These are phyloP conservation scores for Arxiozyma bovina DNA, from an alignment of 1,139 yeast species.

Conservation along the genomic window DNA sequence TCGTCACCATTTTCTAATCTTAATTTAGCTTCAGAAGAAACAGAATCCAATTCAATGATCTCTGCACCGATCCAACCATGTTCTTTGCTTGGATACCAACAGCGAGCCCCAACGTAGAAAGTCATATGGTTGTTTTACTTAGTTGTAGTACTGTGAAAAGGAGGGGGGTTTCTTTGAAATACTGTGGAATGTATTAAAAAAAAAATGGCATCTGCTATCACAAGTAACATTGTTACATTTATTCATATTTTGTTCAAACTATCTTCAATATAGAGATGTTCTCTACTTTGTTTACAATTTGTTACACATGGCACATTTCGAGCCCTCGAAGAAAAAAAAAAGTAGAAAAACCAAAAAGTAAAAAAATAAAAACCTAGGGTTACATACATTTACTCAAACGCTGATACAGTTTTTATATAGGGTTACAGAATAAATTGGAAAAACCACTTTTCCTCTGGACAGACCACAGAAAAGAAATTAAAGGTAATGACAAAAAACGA, in stretches of 20 bases:
- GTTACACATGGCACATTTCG: background rate
- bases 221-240: background rate
- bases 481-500: no score
- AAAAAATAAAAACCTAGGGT: background rate
- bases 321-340: background rate
- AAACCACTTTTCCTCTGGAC: no score
- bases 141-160: no score
- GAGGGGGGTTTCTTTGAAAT: background rate
- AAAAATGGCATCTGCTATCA: background rate
- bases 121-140: slow-evolving; percentile 9
- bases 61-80: slow-evolving; percentile 91
- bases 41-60: slow-evolving; percentile 48
- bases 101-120: slow-evolving; percentile 43
- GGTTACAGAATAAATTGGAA: no score
- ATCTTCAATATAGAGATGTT: background rate
- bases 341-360: no score
- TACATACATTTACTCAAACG: background rate
- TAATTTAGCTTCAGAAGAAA: slow-evolving; percentile 30
- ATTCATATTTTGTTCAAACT: no score
- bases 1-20: slow-evolving; percentile 30
- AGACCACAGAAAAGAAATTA: no score
- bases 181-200: background rate
- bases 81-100: slow-evolving; percentile 89
- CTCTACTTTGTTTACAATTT: background rate
- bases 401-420: no score